Base-by-base conservation (phyloP, 140 eudicot genomes). In the Ambrosia hybrid region DNA sequence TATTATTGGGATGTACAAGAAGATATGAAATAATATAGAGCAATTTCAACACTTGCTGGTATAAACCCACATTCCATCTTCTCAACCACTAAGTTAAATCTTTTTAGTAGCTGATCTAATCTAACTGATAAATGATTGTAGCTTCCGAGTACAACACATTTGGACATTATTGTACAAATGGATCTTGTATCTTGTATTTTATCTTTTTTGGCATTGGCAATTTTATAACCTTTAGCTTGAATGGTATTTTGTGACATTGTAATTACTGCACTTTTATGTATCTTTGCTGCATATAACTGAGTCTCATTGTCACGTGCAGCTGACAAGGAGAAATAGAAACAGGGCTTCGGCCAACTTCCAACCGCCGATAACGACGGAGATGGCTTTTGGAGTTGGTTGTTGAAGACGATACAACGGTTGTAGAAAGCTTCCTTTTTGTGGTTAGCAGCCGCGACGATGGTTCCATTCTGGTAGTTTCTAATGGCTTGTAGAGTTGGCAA, bases 251-350 rank as follows among this genome's bases (percentile, higher is more conserved):
- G 21, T 13, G 6, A 36, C 67, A 11, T 59, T 16, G 33, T 45
- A 11, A 53, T 55, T 9, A 21, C 41, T 70, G 64, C 63, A 36
- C 67, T 57, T 74, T 52, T 5, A 37, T 58, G 60, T 65, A 41
- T 39, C 36, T 30, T 21, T 69, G 48, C 38, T 33, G 51, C 52
- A 57, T 48, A 49, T 65, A 12, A 64, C 6, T 2, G 49, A 63
- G 26, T 37, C 26, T 53, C 6, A 48, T 16, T 74, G 17, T 43
- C 41, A 34, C 62, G 41, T 66, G 70, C 91, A 85, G 96, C 83
- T n/a, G 98, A 92, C 26, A 21, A 21, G 26, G 26, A 21, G 26
- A 21, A 21, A 21, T 21, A 21, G 26, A 21, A 21, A 21, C 26
- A 21, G 26, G 26, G 26, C 26, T 21, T 21, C 26, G 26, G 26